Conservation (phyloP, 495 filamentous ascomycete species). For the Aspergillus nanangensis region DNA sequence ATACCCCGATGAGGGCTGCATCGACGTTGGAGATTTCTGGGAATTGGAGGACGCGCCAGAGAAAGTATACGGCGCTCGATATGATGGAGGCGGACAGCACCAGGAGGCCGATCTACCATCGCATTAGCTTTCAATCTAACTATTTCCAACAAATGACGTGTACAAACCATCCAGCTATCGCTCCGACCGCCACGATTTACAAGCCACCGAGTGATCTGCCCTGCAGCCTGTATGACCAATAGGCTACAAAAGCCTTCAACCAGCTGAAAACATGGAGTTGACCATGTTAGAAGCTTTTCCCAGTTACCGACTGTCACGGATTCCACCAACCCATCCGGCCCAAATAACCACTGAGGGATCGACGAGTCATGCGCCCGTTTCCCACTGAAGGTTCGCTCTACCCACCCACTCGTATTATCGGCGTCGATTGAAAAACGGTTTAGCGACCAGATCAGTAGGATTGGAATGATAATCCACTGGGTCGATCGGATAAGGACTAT, state of each 20-base stretch:
- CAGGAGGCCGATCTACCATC: conserved; percentile 72
- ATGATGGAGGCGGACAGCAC: conserved; percentile 86
- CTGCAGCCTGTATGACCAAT: conserved; percentile 89
- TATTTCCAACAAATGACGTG: not conserved
- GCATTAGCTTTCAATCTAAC: conserved; percentile 19
- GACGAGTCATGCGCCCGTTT: conserved; percentile 60
- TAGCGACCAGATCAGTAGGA: conserved; percentile 88
- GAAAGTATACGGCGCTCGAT: conserved; percentile 90
- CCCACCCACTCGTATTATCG: conserved; percentile 66
- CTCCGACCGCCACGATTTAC: conserved; percentile 83
- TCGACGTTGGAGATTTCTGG: conserved; percentile 92
- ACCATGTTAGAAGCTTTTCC: conserved; percentile 87
- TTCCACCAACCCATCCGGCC: conserved; percentile 72
- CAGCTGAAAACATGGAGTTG: conserved; percentile 92
- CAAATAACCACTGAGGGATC: conserved; percentile 79
- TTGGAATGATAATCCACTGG: conserved; percentile 80
- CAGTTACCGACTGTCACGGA: conserved; percentile 75
- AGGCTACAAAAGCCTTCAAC: conserved; percentile 94
- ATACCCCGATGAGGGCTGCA: conserved; percentile 85
- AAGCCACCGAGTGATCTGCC: conserved; percentile 92
- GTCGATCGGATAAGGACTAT: conserved; percentile 60
- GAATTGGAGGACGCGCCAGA: conserved; percentile 91
- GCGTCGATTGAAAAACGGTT: conserved; percentile 89
- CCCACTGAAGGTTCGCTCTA: conserved; percentile 70
- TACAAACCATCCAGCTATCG: conserved; percentile 93